phyloP scores from a whole-genome alignment of 192 early-diverging fungal genomes.

The Paraglomus occultum region DNA sequence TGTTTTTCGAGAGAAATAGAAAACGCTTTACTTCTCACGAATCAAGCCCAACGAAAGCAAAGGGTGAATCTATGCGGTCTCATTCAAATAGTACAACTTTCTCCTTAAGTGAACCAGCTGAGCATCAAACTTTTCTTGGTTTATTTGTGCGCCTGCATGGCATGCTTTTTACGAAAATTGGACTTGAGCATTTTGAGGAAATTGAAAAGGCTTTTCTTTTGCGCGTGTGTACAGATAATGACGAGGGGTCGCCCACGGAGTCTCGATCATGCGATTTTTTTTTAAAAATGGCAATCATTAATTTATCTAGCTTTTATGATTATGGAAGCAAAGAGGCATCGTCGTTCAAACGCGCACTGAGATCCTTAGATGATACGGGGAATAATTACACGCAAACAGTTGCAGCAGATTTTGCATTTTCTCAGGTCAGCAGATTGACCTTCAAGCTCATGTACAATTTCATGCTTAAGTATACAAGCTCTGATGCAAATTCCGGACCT shows the following conservation, averaged over 20 bases:
- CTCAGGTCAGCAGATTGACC: conserved; percentile 39
- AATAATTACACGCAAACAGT: conserved; percentile 16
- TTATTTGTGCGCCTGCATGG: conserved; percentile 51
- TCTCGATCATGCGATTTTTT: conserved; percentile 34
- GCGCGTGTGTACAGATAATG: conserved; percentile 2
- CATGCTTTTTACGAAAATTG: conserved; percentile 60
- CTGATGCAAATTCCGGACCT: conserved; percentile 7
- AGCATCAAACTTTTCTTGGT: conserved; percentile 28
- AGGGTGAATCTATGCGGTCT: conserved; percentile 28
- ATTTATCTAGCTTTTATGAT: conserved; percentile 47
- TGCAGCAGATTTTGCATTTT: conserved; percentile 31
- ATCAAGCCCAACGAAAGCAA: conserved; percentile 27
- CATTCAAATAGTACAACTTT: conserved; percentile 21
- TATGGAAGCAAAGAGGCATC: conserved; percentile 43
- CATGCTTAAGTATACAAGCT: conserved; percentile 37
- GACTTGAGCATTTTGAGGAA: conserved; percentile 50
- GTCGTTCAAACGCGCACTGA: conserved; percentile 32
- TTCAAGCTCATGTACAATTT: conserved; percentile 38
- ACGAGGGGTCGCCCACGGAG: conserved; percentile 26
- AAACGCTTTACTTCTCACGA: conserved; percentile 34
- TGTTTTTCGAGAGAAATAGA: conserved; percentile 49
- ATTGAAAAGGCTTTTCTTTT: conserved; percentile 31
- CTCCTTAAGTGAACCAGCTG: background rate
- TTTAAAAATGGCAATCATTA: conserved; percentile 47
- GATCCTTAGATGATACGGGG: conserved; percentile 9